Base-by-base conservation (phyloP, 1,284 basidiomycete species). In the Cutaneotrichosporon sp. region DNA sequence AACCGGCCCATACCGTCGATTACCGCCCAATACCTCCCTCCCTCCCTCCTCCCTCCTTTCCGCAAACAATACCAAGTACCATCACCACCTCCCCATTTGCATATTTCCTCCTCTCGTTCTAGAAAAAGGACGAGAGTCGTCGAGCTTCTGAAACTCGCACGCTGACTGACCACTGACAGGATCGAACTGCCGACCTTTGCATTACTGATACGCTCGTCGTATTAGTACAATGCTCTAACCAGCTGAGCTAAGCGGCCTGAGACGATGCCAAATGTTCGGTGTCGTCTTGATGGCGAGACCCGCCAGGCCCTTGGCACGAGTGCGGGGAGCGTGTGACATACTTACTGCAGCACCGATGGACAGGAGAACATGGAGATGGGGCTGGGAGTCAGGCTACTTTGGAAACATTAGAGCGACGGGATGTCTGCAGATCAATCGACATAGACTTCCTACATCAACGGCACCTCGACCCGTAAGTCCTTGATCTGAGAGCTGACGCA, bases 381-480 rank as follows among this genome's bases (percentile, higher is more conserved):
- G 11, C 34, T 36, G 34, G 34, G 34, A 36, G 34, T 36, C 7
- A 36, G 11, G 34, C 11, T 8, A 13, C 34, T 5, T 36, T 36
- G 34, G 34, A 36, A 36, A 36, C 8, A 8, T 36, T 1, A 36
- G 11, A 13, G 34, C 11, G 34, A 36, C 11, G 34, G 11, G 2
- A 36, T 36, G 7, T 46, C 42, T 18, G 18, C 18, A 46, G 18
- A 46, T 18, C 49, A n/a, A 13, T 13, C 49, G 42, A 7, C 21
- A 22, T 31, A 50, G 9, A 53, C 55, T 22, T 22, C 49, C 40
- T 57, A 26, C 38, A 47, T 22, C 7, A 34, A 70, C 13, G 67
- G 60, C 26, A 73, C 65, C 60, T 72, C 74, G 30, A 78, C 73
- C 10, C 71, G 58, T 42, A 73, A 59, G 18, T 64, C 64, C 47